Evolutionary conservation across 768 basidiomycete species (phyloP).

Genomic region (Amanita thiersii): DNA sequence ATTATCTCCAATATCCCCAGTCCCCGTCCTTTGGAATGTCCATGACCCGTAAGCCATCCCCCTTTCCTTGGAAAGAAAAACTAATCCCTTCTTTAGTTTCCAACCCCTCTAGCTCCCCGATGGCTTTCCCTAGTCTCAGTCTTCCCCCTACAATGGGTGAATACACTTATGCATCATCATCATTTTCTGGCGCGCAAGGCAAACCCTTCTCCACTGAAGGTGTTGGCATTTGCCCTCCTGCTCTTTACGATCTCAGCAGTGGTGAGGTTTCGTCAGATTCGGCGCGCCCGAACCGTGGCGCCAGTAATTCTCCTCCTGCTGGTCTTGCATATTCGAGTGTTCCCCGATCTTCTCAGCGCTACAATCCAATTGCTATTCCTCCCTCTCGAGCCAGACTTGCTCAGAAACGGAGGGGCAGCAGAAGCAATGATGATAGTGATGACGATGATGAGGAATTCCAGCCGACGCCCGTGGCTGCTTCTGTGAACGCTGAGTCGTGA

Average conservation of each 20-base stretch:
- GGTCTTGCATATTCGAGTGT: constrained; percentile 45
- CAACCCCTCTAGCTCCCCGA: constrained; percentile 46
- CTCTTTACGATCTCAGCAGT: constrained; percentile 61
- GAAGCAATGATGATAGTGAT: constrained; percentile 61
- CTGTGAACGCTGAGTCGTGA: constrained; percentile 46
- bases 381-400: constrained; percentile 42
- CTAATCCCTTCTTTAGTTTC: constrained; percentile 34
- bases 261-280: constrained; percentile 68
- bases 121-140: constrained; percentile 58
- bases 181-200: constrained; percentile 45
- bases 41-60: constrained; percentile 48
- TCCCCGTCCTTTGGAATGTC: constrained; percentile 50
- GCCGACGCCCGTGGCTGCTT: constrained; percentile 33
- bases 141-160: constrained; percentile 43
- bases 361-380: constrained; percentile 62
- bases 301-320: constrained; percentile 41
- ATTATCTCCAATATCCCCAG: constrained; percentile 66
- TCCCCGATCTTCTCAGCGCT: constrained; percentile 68
- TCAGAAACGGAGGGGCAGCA: constrained; percentile 35
- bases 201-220: constrained; percentile 55
- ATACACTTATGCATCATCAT: constrained; percentile 46
- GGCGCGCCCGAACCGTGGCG: constrained; percentile 65
- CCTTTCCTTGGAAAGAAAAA: constrained; percentile 9
- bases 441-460: constrained; percentile 74
- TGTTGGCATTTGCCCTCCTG: constrained; percentile 59